These are phyloP conservation scores for Ceratobasidium sp. DNA, from an alignment of 1,284 basidiomycete genomes.

Conservation along the genomic window DNA sequence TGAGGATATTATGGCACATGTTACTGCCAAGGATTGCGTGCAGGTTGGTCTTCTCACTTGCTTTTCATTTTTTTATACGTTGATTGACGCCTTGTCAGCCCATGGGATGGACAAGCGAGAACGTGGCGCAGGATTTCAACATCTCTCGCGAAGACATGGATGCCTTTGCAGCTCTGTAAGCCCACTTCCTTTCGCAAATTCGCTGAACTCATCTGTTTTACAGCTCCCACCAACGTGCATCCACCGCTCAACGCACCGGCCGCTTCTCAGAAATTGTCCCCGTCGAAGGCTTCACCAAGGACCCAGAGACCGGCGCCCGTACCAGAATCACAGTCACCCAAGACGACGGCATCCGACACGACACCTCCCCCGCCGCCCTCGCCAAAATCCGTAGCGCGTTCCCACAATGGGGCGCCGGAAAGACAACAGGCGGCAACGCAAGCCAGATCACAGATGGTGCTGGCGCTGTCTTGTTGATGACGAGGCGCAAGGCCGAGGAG, in stretches of 20 bases:
- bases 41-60: slow-evolving; percentile 61
- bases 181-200: slow-evolving; percentile 59
- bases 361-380: slow-evolving; percentile 75
- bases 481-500: slow-evolving; percentile 82
- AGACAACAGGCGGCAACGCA: slow-evolving; percentile 91
- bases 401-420: slow-evolving; percentile 83
- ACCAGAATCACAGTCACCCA: slow-evolving; percentile 68
- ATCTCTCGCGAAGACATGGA: slow-evolving; percentile 88
- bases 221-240: slow-evolving; percentile 78
- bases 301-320: slow-evolving; percentile 61
- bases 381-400: slow-evolving; percentile 79
- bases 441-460: slow-evolving; percentile 89
- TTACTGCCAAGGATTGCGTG: slow-evolving; percentile 72
- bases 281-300: slow-evolving; percentile 60
- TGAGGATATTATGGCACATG: slow-evolving; percentile 62
- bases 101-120: slow-evolving; percentile 91
- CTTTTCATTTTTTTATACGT: slow-evolving; percentile 46
- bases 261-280: slow-evolving; percentile 85
- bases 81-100: slow-evolving; percentile 58
- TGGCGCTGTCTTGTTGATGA: slow-evolving; percentile 88
- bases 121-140: slow-evolving; percentile 80
- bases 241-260: slow-evolving; percentile 68
- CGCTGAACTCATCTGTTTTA: neutral
- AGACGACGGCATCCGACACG: slow-evolving; percentile 86
- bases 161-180: slow-evolving; percentile 71